Percentiles rank a stretch among this genome's conserved stretches.
phyloP scores from a whole-genome alignment of 2,329 filamentous ascomycete species.

The Phoma herbarum region DNA sequence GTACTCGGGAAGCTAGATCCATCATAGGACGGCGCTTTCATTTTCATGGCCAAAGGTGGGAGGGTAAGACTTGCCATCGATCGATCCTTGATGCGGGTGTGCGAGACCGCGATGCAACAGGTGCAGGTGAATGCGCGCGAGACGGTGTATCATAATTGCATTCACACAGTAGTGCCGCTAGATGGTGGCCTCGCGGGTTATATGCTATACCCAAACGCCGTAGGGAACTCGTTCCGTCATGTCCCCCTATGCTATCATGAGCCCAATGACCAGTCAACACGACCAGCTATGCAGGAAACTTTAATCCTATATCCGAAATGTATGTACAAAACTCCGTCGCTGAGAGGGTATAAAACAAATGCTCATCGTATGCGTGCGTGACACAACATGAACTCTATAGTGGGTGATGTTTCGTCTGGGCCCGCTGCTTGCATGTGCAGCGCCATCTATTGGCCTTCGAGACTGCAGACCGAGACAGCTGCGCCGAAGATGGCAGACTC shows the following conservation, averaged over 20 bases:
- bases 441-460: constrained; percentile 39
- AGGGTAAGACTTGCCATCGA: background rate
- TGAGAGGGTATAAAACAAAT: constrained; percentile 25
- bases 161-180: constrained; percentile 8
- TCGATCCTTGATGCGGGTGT: background rate
- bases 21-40: background rate
- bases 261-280: constrained; percentile 8
- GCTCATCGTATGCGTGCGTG: constrained; percentile 6
- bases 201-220: constrained; percentile 16
- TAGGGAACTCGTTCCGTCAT: constrained; percentile 24
- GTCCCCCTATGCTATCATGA: constrained; percentile 13
- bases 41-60: background rate
- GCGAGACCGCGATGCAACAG: background rate
- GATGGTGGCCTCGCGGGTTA: constrained; percentile 3
- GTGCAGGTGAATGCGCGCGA: no score
- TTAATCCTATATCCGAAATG: constrained; percentile 9
- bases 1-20: background rate
- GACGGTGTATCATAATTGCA: background rate
- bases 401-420: background rate
- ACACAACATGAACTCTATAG: constrained; percentile 6
- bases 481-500: constrained; percentile 81
- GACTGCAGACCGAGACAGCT: constrained; percentile 67
- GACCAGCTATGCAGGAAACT: constrained; percentile 14
- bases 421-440: background rate
- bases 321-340: constrained; percentile 26